Base-by-base conservation (phyloP, 2,329 filamentous ascomycete species). In the Parascedosporium putredinis region DNA sequence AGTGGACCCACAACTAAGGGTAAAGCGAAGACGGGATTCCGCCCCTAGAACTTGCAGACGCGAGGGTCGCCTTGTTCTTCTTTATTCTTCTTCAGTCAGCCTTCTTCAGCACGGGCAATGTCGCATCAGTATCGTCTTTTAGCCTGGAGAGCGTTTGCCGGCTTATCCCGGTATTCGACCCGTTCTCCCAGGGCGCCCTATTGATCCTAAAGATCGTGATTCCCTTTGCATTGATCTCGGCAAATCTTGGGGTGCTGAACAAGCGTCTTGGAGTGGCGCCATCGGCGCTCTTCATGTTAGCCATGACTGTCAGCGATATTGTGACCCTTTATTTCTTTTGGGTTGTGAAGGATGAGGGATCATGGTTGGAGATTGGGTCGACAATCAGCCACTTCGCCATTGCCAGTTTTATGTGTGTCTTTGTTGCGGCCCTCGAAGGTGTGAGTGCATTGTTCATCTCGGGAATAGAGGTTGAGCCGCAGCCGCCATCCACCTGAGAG, bases 241-340 rank as follows among this genome's bases (percentile, higher is more conserved):
- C 91, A 1, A 95, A 94, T 59, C 75, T 98, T n/a, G 93, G 91
- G 1, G 86, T 98, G 10, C 73, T 98, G 14, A 98, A 96, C 64
- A 83, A 82, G 57, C 73, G 85, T 5, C 72, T 98, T 0, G 84
- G 86, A 14, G 84, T 98, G 0, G 85, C 89, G 7, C 90, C 89
- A 0, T 89, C 86, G 34, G 88, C 89, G 5, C 71, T 98, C 3
- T 96, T 97, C 68, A 96, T 96, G 84, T 71, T 91, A 2, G 89
- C 95, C 47, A 95, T 96, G 80, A 86, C 86, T 1, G 79, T 94
- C 47, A 90, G 86, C 53, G 93, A 98, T 62, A 80, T 95, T 46
- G 75, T 97, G 63, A 97, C 93, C 3, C 74, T 98, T 48, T 88
- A 93, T 59, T 98, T 98, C 72, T 98, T 98, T 69, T 98, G 88